phyloP scores from a whole-genome alignment of 169 alveolate species.

The Plasmodium chabaudi region DNA sequence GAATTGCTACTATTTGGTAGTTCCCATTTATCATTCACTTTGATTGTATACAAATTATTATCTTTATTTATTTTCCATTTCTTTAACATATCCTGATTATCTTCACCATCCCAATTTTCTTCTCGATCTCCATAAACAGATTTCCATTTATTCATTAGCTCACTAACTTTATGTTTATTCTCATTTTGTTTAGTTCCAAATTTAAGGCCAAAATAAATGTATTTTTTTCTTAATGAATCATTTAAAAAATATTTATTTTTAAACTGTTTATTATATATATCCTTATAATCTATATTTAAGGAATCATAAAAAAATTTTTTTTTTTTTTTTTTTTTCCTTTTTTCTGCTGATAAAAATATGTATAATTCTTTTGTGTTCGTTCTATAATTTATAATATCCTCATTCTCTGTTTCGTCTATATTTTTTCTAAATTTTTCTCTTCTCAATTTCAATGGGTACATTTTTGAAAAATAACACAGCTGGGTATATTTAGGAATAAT shows the following conservation, averaged over 20 bases:
- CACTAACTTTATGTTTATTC: no score
- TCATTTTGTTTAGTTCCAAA: constrained; percentile 34
- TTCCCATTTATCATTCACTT: no score
- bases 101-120: no score
- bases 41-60: no score
- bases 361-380: neutral
- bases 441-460: constrained; percentile 20
- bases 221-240: constrained; percentile 41
- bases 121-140: no score
- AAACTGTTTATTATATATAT: constrained; percentile 23
- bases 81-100: no score
- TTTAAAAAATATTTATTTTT: constrained; percentile 26
- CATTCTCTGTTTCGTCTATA: constrained; percentile 1
- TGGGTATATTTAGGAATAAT: constrained; percentile 53
- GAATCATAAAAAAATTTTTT: constrained; percentile 55
- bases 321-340: constrained; percentile 37
- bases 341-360: constrained; percentile 19
- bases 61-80: no score
- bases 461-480: constrained; percentile 54
- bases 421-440: neutral
- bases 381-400: constrained; percentile 2
- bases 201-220: constrained; percentile 23
- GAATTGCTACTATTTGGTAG: no score
- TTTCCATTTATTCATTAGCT: no score
- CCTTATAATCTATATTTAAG: constrained; percentile 26